Percentiles rank a stretch among this genome's conserved stretches.
phyloP scores from a whole-genome alignment of 108 stramenopile genomes.

The Mediolabrus comicus region DNA sequence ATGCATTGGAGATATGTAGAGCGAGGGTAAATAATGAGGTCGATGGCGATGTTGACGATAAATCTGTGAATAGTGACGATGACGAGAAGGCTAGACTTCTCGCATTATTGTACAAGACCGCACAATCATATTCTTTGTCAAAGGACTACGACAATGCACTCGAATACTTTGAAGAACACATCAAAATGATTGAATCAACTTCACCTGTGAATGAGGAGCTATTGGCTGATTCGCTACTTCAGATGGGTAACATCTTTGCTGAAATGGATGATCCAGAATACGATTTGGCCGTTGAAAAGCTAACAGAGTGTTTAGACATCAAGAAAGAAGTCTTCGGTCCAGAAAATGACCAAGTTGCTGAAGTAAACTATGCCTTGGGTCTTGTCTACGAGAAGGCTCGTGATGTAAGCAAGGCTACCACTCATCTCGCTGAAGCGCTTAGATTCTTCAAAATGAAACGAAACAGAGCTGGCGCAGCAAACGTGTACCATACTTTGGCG shows the following conservation, averaged over 20 bases:
- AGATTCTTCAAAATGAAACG: slow-evolving; percentile 40
- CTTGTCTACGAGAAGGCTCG: slow-evolving; percentile 38
- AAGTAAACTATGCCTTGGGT: slow-evolving; percentile 25
- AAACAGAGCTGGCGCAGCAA: slow-evolving; percentile 24
- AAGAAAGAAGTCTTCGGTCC: slow-evolving; percentile 32
- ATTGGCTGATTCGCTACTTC: slow-evolving; percentile 23
- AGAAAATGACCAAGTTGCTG: slow-evolving; percentile 42
- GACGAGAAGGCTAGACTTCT: background rate
- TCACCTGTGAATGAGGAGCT: slow-evolving; percentile 23
- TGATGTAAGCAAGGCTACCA: slow-evolving; percentile 14
- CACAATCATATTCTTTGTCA: slow-evolving; percentile 19
- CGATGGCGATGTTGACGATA: background rate
- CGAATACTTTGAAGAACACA: slow-evolving; percentile 42
- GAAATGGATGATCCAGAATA: slow-evolving; percentile 20
- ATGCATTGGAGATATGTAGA: slow-evolving; percentile 35
- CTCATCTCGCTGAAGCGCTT: slow-evolving; percentile 32
- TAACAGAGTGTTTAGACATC: slow-evolving; percentile 29
- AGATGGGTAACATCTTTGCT: slow-evolving; percentile 26
- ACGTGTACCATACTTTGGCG: slow-evolving; percentile 28
- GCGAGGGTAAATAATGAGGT: background rate
- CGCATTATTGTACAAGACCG: slow-evolving; percentile 26
- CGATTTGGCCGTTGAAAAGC: slow-evolving; percentile 35
- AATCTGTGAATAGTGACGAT: background rate
- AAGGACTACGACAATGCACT: slow-evolving; percentile 39
- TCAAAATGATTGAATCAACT: slow-evolving; percentile 20